phyloP scores from a whole-genome alignment of 2,329 filamentous ascomycete species.

The Fusarium verticillioides region DNA sequence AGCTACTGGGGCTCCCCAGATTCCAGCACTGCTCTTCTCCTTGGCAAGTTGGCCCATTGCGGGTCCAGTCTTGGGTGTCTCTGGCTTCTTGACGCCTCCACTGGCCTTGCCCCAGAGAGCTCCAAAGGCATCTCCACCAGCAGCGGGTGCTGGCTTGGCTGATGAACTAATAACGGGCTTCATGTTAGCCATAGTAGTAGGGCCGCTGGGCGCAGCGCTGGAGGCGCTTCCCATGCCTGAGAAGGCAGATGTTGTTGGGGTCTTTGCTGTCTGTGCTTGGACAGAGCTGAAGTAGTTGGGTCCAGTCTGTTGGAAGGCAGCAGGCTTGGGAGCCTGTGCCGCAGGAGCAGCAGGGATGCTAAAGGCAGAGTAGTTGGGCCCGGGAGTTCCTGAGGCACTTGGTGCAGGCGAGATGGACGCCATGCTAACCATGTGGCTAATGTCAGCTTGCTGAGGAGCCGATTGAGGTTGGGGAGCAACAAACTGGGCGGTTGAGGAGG shows the following conservation, averaged over 20 bases:
- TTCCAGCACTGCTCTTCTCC: constrained; percentile 93
- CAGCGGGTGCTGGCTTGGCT: constrained; percentile 63
- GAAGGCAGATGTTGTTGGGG: constrained; percentile 47
- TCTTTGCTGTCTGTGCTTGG: constrained; percentile 51
- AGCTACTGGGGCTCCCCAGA: constrained; percentile 81
- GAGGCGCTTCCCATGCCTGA: constrained; percentile 45
- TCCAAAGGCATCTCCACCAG: constrained; percentile 87
- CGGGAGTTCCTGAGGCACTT: constrained; percentile 65
- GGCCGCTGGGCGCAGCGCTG: constrained; percentile 48
- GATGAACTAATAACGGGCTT: constrained; percentile 60
- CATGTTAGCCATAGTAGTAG: constrained; percentile 56
- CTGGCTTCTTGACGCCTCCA: constrained; percentile 78
- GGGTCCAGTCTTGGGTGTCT: constrained; percentile 70
- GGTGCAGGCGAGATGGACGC: constrained; percentile 82
- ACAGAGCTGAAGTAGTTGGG: constrained; percentile 98
- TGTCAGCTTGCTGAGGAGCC: constrained; percentile 81
- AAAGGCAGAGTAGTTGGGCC: constrained; percentile 73
- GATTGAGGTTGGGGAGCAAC: constrained; percentile 86
- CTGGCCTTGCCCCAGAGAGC: constrained; percentile 84
- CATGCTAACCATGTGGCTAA: constrained; percentile 83
- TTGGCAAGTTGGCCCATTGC: constrained; percentile 96
- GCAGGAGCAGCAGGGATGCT: constrained; percentile 52
- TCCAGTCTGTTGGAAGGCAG: constrained; percentile 74
- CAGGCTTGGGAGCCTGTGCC: constrained; percentile 63
- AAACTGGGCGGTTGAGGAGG: constrained; percentile 72